Percentiles rank a stretch among this genome's conserved stretches.
These are phyloP conservation scores for Pichia membranifaciens DNA, from an alignment of 805 yeast genomes.

Conservation along the genomic window DNA sequence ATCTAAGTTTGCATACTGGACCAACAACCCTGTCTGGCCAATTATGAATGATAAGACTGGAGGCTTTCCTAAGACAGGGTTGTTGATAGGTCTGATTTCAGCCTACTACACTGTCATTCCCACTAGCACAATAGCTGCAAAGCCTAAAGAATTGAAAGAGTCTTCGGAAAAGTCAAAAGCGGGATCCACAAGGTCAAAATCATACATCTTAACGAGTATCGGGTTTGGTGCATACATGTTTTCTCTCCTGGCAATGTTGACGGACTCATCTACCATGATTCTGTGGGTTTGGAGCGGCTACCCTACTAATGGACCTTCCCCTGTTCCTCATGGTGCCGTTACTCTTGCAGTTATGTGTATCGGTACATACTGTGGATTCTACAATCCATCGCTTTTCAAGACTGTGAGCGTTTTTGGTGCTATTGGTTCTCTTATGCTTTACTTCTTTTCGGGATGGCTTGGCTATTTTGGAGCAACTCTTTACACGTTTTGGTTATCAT, in stretches of 20 bases:
- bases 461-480: constrained; percentile 71
- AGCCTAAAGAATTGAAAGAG: not conserved
- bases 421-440: constrained; percentile 47
- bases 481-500: constrained; percentile 54
- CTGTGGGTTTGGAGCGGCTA: constrained; percentile 97
- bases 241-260: constrained; percentile 63
- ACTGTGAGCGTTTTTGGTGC: constrained; percentile 34
- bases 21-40: constrained; percentile 97
- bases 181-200: not conserved
- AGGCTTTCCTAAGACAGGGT: constrained; percentile 73
- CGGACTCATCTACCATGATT: constrained; percentile 83
- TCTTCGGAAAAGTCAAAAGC: too few species aligned
- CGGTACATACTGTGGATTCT: constrained; percentile 48
- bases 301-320: constrained; percentile 80
- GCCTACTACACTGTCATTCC: constrained; percentile 50
- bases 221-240: constrained; percentile 78
- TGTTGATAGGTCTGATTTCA: constrained; percentile 54
- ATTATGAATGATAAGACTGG: constrained; percentile 81
- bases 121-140: constrained; percentile 1
- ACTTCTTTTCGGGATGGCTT: constrained; percentile 54
- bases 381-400: constrained; percentile 24
- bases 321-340: constrained; percentile 75
- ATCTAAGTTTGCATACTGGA: constrained; percentile 65
- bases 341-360: constrained; percentile 52
- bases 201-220: constrained; percentile 42